These are phyloP conservation scores for Yamadazyma paraphyllophila DNA, from an alignment of 805 yeast genomes.

Conservation along the genomic window DNA sequence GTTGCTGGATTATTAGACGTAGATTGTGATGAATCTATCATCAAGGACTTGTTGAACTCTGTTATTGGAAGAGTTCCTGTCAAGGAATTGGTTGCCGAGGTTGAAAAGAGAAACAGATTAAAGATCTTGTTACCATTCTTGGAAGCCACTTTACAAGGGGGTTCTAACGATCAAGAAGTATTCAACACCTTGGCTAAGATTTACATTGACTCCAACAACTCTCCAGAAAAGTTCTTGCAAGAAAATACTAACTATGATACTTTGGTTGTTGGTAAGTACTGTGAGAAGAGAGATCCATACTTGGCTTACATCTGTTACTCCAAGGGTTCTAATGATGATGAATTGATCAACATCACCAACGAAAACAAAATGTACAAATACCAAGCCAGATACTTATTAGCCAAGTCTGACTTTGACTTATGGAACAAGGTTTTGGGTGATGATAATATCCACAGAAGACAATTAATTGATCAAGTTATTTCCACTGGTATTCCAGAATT, in stretches of 20 bases:
- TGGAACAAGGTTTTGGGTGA: conserved; percentile 78
- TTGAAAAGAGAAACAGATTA: conserved; percentile 92
- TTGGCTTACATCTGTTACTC: conserved; percentile 97
- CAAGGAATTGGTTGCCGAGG: conserved; percentile 84
- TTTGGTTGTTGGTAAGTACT: conserved; percentile 93
- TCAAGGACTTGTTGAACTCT: conserved; percentile 74
- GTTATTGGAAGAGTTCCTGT: conserved; percentile 95
- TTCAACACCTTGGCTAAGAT: conserved; percentile 95
- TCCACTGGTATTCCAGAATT: conserved; percentile 96
- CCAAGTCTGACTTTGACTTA: conserved; percentile 79
- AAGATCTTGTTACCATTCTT: conserved; percentile 89
- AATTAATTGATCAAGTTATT: conserved; percentile 88
- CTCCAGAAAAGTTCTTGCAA: conserved; percentile 93
- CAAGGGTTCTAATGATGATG: conserved; percentile 89
- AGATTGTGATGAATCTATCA: conserved; percentile 90
- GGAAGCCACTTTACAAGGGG: conserved; percentile 81
- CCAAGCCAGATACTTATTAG: conserved; percentile 93
- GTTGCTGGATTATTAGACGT: conserved; percentile 95
- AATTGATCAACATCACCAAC: conserved; percentile 86
- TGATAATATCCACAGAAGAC: conserved; percentile 85
- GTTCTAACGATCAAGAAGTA: conserved; percentile 86
- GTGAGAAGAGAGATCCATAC: conserved; percentile 99
- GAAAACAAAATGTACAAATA: conserved; percentile 98
- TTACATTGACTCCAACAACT: conserved; percentile 95
- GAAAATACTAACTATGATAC: conserved; percentile 91